Evolutionary conservation across 306 rosid genomes (phyloP).

Genomic region (Vicia villosa): DNA sequence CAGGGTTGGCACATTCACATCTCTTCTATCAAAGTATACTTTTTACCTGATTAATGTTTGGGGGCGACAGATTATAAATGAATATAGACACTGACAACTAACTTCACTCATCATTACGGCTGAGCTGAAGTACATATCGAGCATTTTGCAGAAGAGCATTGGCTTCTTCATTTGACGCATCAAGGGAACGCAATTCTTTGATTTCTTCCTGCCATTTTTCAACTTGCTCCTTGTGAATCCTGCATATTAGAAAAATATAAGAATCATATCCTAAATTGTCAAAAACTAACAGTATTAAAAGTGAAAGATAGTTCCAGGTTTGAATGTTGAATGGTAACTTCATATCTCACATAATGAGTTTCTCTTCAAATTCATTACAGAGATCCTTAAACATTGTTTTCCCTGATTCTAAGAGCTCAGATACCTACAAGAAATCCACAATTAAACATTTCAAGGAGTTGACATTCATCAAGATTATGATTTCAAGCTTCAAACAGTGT

Average conservation of each 20-base stretch:
- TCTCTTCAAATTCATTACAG: slow-evolving; percentile 71
- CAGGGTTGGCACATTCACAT: neutral
- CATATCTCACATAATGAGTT: slow-evolving; percentile 62
- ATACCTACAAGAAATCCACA: slow-evolving; percentile 51
- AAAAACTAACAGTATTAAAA: neutral
- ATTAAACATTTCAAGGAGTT: slow-evolving; percentile 9
- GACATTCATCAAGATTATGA: neutral
- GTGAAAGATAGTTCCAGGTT: neutral
- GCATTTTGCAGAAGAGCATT: slow-evolving; percentile 68
- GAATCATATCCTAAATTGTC: neutral
- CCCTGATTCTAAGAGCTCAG: slow-evolving; percentile 79
- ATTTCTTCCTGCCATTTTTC: slow-evolving; percentile 90
- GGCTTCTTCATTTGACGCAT: slow-evolving; percentile 77
- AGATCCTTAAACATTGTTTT: slow-evolving; percentile 67
- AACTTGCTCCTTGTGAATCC: slow-evolving; percentile 76
- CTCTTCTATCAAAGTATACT: neutral
- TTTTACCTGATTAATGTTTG: slow-evolving; percentile 10
- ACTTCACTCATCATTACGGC: slow-evolving; percentile 54
- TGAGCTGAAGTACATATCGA: slow-evolving; percentile 60
- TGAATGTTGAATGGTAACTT: neutral
- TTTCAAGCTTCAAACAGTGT: slow-evolving; percentile 22
- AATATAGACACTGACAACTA: slow-evolving; percentile 25
- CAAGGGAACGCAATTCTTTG: slow-evolving; percentile 61
- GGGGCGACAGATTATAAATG: neutral
- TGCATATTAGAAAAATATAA: slow-evolving; percentile 28